These are phyloP conservation scores for Phytophthora capsici DNA, from an alignment of 352 stramenopile genomes.

Conservation along the genomic window DNA sequence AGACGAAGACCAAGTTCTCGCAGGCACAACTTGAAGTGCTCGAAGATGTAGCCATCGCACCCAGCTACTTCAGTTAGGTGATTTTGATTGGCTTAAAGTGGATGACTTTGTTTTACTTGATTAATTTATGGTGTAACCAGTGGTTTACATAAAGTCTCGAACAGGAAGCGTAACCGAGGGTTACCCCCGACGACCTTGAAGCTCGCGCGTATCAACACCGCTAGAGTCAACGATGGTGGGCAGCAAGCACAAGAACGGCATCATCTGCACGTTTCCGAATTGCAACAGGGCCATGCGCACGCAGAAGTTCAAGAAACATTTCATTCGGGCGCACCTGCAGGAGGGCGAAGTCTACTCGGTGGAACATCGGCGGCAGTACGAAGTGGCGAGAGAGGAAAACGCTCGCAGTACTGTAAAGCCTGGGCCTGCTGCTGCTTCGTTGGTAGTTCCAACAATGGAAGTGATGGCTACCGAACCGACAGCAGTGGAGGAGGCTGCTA, in stretches of 20 bases:
- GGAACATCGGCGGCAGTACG: conserved; percentile 77
- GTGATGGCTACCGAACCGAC: not conserved
- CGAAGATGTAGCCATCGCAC: conserved; percentile 79
- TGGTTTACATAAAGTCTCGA: conserved; percentile 4
- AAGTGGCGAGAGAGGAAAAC: conserved; percentile 75
- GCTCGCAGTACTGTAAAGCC: conserved; percentile 12
- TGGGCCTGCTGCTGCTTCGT: conserved; percentile 5
- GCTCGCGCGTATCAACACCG: not conserved
- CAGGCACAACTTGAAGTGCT: conserved; percentile 70
- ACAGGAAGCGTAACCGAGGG: conserved; percentile 19
- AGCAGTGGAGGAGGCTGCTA: conserved; percentile 4
- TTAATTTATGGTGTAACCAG: conserved; percentile 22
- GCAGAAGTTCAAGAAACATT: conserved; percentile 90
- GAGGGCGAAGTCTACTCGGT: conserved; percentile 81
- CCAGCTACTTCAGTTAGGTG: conserved; percentile 66
- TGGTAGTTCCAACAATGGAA: not conserved
- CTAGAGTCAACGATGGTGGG: conserved; percentile 53
- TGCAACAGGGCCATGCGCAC: conserved; percentile 88
- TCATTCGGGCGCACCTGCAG: conserved; percentile 77
- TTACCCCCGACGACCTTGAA: conserved; percentile 11
- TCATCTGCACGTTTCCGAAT: conserved; percentile 80
- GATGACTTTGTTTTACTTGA: not conserved
- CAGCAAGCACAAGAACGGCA: conserved; percentile 92
- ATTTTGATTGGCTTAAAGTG: conserved; percentile 2
- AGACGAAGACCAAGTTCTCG: conserved; percentile 73